Base-by-base conservation (phyloP, 2,329 filamentous ascomycete genomes). In the Lecanosticta acicola region DNA sequence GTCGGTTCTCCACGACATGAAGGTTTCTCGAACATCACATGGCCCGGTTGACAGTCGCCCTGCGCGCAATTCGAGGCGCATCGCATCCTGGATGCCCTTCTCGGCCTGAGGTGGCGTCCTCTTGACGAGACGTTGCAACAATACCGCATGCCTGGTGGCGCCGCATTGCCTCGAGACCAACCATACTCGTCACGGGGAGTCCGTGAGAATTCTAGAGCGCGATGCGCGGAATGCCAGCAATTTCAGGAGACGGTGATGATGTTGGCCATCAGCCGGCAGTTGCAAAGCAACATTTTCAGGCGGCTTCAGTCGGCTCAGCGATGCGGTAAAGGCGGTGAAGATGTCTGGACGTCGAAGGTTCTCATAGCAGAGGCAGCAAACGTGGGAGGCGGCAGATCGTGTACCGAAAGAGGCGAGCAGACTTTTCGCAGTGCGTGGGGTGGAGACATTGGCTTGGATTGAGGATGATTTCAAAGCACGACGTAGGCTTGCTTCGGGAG, bases 281-380 rank as follows among this genome's bases (percentile, higher is more conserved):
- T n/a, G 26, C 19, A 33, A 32, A 34, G 39, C 11, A 39, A 24
- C 11, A 18, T 4, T 3, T 9, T 18, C 5, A 3, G 18, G 39
- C 39, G 39, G 26, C 17, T 33, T 41, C 21, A 33, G 26, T 41
- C 39, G 26, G 39, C 39, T 41, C n/a, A 32, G 39, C 14, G 26
- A 33, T 4, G 3, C 4, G 18, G 18, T 11, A 18, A 41, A 41
- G 26, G 39, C 39, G 39, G 26, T 41, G 39, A 29, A 29, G 7
- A 29, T 29, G 24, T 29, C 24, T 5, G 11, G 7, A 29, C 11
- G 5, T 29, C 24, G 24, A 7, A 11, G 7, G 5, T 5, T 11
- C 7, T 29, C 7, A 11, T 29, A 5, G 24, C 11, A 5, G 24
- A 29, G 5, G 24, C 24, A 29, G 24, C 24, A 11, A 11, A 11